Evolutionary conservation across 129 eudicot species (phyloP).

Genomic region (Chrysanthemum lavandulifolium): DNA sequence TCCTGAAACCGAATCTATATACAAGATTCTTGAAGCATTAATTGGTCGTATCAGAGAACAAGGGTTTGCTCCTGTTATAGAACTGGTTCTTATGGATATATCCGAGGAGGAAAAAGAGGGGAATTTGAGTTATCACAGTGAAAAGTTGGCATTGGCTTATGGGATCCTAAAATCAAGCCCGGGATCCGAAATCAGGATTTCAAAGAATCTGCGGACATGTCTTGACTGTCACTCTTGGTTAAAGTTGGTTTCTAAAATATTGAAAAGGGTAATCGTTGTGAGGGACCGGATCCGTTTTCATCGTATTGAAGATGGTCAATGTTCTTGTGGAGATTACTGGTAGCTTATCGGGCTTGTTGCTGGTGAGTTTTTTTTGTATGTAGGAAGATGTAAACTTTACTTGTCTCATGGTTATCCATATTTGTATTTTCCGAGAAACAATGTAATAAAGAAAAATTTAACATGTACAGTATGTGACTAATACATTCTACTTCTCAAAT

Average conservation of each 20-base stretch:
- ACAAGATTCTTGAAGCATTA: conserved; percentile 62
- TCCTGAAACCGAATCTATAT: conserved; percentile 47
- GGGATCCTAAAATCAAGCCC: conserved; percentile 70
- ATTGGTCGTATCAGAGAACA: conserved; percentile 42
- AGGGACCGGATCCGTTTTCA: conserved; percentile 88
- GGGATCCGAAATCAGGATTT: conserved; percentile 57
- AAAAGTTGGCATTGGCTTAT: conserved; percentile 71
- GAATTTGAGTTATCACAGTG: conserved; percentile 77
- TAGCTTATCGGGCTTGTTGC: conserved; percentile 30
- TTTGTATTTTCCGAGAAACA: not conserved
- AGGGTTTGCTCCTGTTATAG: conserved; percentile 48
- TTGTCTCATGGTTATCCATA: not conserved
- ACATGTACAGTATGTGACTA: not conserved
- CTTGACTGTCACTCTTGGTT: conserved; percentile 82
- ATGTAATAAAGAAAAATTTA: no score
- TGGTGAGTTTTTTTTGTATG: conserved; percentile 4
- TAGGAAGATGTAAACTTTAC: not conserved
- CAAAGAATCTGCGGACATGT: conserved; percentile 80
- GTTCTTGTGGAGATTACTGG: conserved; percentile 91
- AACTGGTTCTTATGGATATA: conserved; percentile 82
- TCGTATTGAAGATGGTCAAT: conserved; percentile 61
- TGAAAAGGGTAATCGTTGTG: conserved; percentile 69
- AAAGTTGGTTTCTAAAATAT: conserved; percentile 61
- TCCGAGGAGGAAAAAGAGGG: conserved; percentile 88
- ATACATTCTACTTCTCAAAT: not conserved